Evolutionary conservation across 1,284 basidiomycete species (phyloP).

Genomic region (Apiotrichum montevideense): DNA sequence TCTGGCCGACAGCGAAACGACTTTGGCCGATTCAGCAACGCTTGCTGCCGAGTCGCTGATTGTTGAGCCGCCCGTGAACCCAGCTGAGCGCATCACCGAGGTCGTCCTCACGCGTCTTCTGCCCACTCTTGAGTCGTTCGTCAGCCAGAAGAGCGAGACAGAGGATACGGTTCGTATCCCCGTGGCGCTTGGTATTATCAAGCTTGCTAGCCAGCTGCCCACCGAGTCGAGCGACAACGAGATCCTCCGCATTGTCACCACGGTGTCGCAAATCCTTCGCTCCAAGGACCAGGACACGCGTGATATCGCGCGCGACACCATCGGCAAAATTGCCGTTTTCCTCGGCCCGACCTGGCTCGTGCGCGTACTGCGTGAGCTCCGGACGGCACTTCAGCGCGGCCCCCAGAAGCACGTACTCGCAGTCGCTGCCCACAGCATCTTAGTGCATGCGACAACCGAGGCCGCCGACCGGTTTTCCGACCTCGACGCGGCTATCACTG

Average conservation of each 20-base stretch:
- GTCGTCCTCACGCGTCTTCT: constrained; percentile 70
- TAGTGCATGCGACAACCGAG: constrained; percentile 67
- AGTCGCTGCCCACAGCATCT: constrained; percentile 72
- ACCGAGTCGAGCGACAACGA: constrained; percentile 62
- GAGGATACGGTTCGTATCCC: constrained; percentile 84
- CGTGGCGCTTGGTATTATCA: constrained; percentile 78
- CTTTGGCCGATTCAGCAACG: constrained; percentile 19
- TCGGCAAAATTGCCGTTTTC: constrained; percentile 71
- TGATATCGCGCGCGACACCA: constrained; percentile 76
- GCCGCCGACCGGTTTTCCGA: constrained; percentile 56
- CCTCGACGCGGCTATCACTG: constrained; percentile 71
- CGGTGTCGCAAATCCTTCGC: constrained; percentile 78
- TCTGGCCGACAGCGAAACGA: constrained; percentile 36
- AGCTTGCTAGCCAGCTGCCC: constrained; percentile 77
- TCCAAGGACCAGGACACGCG: constrained; percentile 92
- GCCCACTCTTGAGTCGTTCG: constrained; percentile 66
- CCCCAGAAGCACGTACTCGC: constrained; percentile 92
- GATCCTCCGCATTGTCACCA: constrained; percentile 71
- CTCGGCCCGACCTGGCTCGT: constrained; percentile 72
- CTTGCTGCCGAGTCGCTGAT: neutral
- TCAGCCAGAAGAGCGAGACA: constrained; percentile 67
- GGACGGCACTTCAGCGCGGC: constrained; percentile 75
- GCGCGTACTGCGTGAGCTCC: constrained; percentile 70
- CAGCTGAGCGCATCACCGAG: constrained; percentile 57
- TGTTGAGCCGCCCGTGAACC: constrained; percentile 20